Conservation (phyloP, 2,329 filamentous ascomycete species). For the Stachybotrys chartarum region DNA sequence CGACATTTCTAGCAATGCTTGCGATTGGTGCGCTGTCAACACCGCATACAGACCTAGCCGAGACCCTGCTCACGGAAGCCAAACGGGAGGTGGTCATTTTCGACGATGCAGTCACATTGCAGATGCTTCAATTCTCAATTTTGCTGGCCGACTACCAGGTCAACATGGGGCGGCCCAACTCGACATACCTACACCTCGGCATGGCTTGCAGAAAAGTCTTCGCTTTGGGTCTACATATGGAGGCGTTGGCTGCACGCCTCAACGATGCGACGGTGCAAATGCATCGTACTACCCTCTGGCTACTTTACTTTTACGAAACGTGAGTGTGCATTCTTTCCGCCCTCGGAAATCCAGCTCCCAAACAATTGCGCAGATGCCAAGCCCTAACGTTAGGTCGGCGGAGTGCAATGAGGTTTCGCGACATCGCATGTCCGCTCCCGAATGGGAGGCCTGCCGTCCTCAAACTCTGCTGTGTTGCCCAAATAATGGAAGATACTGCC, state of each 20-base stretch:
- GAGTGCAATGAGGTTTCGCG: background rate
- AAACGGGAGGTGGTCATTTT: background rate
- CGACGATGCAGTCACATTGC: background rate
- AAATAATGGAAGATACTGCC: background rate
- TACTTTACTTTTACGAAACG: conserved; percentile 1
- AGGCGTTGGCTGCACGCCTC: background rate
- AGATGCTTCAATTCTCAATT: conserved; percentile 1
- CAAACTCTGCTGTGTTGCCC: background rate
- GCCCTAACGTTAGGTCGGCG: background rate
- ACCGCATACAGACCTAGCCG: background rate
- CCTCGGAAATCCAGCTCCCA: too few species aligned
- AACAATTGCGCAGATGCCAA: background rate
- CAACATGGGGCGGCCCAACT: conserved; percentile 1
- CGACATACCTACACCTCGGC: background rate
- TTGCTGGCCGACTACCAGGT: background rate
- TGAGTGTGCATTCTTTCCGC: background rate
- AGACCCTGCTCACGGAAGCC: background rate
- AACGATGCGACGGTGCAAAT: background rate
- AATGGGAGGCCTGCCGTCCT: background rate
- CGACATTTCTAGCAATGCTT: background rate
- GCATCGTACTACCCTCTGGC: background rate
- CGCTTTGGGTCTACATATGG: background rate
- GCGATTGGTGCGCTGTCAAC: conserved; percentile 1
- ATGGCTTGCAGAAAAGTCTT: background rate
- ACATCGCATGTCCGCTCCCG: background rate